Conservation (phyloP, 257 asterid genomes). For the Mentha longifolia region DNA sequence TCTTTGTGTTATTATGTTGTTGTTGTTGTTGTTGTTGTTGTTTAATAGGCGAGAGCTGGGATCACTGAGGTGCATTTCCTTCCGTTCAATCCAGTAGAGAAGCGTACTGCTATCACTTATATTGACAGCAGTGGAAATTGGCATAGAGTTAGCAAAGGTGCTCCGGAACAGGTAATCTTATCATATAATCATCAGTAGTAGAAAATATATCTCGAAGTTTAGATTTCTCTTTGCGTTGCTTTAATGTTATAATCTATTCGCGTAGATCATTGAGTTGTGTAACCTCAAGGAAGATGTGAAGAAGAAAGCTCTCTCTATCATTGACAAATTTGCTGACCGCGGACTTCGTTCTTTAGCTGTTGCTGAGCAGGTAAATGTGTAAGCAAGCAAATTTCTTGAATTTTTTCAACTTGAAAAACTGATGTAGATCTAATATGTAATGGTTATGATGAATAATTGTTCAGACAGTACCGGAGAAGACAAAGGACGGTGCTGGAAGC, state of each 20-base stretch:
- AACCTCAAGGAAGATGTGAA: constrained; percentile 42
- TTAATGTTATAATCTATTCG: background rate
- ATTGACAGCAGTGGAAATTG: constrained; percentile 56
- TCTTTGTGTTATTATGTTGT: no score
- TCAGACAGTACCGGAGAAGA: constrained; percentile 63
- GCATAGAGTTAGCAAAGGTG: constrained; percentile 77
- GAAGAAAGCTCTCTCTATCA: constrained; percentile 48
- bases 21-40: background rate
- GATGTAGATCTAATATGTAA: background rate
- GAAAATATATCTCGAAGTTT: no score
- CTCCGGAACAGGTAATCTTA: constrained; percentile 64
- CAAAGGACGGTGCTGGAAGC: constrained; percentile 67
- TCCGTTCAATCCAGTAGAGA: constrained; percentile 71
- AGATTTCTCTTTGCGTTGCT: background rate
- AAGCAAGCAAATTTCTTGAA: background rate
- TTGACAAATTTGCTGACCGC: constrained; percentile 62
- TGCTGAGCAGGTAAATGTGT: constrained; percentile 43
- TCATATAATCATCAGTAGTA: background rate
- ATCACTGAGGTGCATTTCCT: constrained; percentile 68
- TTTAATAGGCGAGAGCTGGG: constrained; percentile 61
- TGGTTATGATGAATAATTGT: background rate
- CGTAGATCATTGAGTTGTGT: constrained; percentile 56
- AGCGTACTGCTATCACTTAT: constrained; percentile 73
- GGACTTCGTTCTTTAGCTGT: constrained; percentile 72
- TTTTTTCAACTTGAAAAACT: background rate